A percentile compares a stretch with the other conserved stretches of the same genome.
phyloP scores from a whole-genome alignment of 1,284 basidiomycete species.

The Fomes fomentarius region DNA sequence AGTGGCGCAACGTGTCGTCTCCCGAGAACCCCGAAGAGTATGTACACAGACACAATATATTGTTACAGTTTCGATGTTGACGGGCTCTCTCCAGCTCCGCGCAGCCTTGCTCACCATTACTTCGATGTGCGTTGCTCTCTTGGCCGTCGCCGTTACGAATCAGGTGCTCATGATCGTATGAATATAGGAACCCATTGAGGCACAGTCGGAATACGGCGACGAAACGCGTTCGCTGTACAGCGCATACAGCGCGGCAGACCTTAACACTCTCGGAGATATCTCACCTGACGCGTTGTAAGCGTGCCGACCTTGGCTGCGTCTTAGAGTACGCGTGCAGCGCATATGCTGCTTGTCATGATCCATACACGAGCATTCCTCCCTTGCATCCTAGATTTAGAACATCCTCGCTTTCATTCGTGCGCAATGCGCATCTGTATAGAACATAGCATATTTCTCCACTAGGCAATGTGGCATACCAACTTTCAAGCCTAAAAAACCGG shows the following conservation, averaged over 20 bases:
- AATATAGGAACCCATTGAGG: conserved; percentile 69
- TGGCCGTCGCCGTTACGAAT: conserved; percentile 6
- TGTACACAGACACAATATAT: no score
- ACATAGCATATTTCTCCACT: no score
- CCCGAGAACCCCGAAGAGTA: conserved; percentile 87
- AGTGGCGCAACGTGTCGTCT: conserved; percentile 83
- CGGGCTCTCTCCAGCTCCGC: conserved; percentile 81
- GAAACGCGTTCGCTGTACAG: conserved; percentile 65
- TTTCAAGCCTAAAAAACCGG: no score
- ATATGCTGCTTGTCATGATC: neutral
- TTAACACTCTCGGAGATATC: conserved; percentile 71
- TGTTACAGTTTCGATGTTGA: no score
- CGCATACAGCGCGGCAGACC: conserved; percentile 59
- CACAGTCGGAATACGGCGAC: conserved; percentile 71
- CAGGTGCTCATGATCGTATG: neutral
- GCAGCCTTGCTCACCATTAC: conserved; percentile 89
- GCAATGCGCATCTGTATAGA: no score
- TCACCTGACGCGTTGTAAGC: conserved; percentile 66
- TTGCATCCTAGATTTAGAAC: no score
- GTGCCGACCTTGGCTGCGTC: neutral
- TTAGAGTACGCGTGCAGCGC: neutral
- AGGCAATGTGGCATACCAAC: no score
- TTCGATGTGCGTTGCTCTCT: conserved; percentile 71
- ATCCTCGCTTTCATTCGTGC: no score
- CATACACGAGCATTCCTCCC: conserved; percentile 3